Percentiles rank a stretch among this genome's conserved stretches.
phyloP scores from a whole-genome alignment of 208 protist genomes.

The Borovskyia barvae region DNA sequence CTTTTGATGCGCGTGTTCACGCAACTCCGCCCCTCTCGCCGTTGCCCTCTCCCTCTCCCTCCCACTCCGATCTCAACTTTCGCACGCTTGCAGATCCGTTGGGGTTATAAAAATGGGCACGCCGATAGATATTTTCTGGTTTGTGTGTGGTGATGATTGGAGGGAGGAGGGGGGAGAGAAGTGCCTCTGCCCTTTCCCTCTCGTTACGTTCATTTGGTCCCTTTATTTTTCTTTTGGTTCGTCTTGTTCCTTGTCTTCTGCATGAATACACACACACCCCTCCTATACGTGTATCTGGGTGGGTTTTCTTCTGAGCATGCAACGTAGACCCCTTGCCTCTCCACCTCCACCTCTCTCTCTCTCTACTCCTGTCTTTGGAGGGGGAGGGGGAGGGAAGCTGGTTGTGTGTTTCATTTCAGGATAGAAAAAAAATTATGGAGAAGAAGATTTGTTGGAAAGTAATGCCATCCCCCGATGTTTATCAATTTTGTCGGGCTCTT shows the following conservation, averaged over 20 bases:
- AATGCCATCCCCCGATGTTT: too few species aligned
- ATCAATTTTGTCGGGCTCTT: constrained; percentile 2
- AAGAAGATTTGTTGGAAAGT: too few species aligned
- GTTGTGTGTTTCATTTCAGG: background rate
- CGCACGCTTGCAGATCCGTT: too few species aligned
- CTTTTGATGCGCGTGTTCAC: background rate
- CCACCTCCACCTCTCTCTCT: background rate
- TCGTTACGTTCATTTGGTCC: too few species aligned
- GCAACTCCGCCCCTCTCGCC: background rate
- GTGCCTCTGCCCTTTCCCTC: too few species aligned
- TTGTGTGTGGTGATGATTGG: too few species aligned
- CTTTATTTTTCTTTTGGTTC: background rate
- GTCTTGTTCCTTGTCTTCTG: background rate
- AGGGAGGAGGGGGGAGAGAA: constrained; percentile 1
- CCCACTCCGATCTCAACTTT: too few species aligned
- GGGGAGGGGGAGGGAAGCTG: background rate
- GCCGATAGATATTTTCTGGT: too few species aligned
- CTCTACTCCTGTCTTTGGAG: background rate
- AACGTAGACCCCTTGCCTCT: too few species aligned
- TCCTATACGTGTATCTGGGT: too few species aligned
- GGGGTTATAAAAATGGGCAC: too few species aligned
- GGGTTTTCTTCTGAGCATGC: too few species aligned
- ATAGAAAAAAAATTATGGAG: background rate
- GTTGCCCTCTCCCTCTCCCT: background rate
- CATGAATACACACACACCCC: background rate